Evolutionary conservation across 345 rosid species (phyloP).

Genomic region (Ceriops zippeliana): DNA sequence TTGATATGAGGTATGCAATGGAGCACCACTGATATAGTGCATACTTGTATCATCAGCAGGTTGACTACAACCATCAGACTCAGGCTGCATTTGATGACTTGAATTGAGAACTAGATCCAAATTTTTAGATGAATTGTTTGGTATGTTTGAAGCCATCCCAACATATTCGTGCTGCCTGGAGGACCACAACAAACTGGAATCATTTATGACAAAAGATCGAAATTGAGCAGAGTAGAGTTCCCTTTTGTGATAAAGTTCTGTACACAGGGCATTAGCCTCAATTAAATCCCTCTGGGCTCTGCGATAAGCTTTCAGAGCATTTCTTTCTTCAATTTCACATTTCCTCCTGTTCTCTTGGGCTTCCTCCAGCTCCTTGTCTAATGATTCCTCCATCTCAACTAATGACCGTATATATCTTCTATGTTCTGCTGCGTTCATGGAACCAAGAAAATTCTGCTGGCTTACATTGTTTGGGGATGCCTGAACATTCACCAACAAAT

Average conservation of each 20-base stretch:
- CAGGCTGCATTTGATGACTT: conserved; percentile 39
- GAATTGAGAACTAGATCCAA: conserved; percentile 41
- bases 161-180: conserved; percentile 39
- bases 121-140: conserved; percentile 35
- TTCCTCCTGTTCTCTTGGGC: conserved; percentile 64
- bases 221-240: conserved; percentile 65
- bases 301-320: conserved; percentile 81
- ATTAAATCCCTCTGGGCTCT: conserved; percentile 83
- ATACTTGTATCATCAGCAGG: conserved; percentile 28
- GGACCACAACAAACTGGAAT: conserved; percentile 54
- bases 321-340: conserved; percentile 93
- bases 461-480: conserved; percentile 35
- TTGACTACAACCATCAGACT: conserved; percentile 30
- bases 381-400: conserved; percentile 68
- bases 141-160: conserved; percentile 36
- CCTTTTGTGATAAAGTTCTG: conserved; percentile 67
- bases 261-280: conserved; percentile 83
- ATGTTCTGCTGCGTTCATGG: conserved; percentile 36
- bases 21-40: conserved; percentile 22
- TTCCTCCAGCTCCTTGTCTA: conserved; percentile 82
- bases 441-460: conserved; percentile 35
- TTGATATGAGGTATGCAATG: conserved; percentile 24
- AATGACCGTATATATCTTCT: conserved; percentile 44
- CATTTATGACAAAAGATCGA: conserved; percentile 56
- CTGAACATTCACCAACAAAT: conserved; percentile 34